Base-by-base conservation (phyloP, 257 asterid species). In the Vinca minor region DNA sequence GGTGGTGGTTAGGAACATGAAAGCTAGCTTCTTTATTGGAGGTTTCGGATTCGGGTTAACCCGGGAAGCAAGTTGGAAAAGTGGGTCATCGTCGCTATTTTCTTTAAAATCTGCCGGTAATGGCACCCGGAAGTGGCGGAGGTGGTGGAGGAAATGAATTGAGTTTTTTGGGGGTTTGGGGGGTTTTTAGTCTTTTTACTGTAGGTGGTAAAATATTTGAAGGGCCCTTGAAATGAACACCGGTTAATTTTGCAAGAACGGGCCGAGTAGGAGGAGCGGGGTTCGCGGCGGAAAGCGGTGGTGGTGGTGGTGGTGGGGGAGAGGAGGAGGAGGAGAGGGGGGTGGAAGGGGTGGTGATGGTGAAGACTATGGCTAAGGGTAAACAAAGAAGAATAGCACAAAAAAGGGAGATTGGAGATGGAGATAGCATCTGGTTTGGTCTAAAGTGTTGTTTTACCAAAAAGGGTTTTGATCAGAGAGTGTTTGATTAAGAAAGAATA, bases 371-470 rank as follows among this genome's bases (percentile, higher is more conserved):
- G 56, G 96, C 88, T n/a, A 88, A 82, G n/a, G 96, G 90, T 12
- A 88, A 76, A 49, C 90, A 88, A 46, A 86, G 88, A 60, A 88
- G 83, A 35, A 88, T 62, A 45, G 90, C 90, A 64, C 92, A 88
- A 0, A 88, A 80, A 18, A 88, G 92, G 32, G 95, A 78, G 36
- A 86, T 53, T 4, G 96, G 88, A 18, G 82, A 76, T 20, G 93
- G 90, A 17, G 84, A 85, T n/a, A 81, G 63, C 81, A 85, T 76
- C 49, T n/a, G n/a, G 38, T 7, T 2, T 34, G 3, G 38, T 34
- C 38, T 34, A 34, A n/a, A n/a, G n/a, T n/a, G n/a, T n/a, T n/a
- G n/a, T n/a, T n/a, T n/a, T n/a, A n/a, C n/a, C n/a, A n/a, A n/a
- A n/a, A n/a, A n/a, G n/a, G n/a, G n/a, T n/a, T n/a, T n/a, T n/a